Percentiles rank a stretch among this genome's conserved stretches.
Conservation (phyloP, 768 basidiomycete species). For the Suillus occidentalis region DNA sequence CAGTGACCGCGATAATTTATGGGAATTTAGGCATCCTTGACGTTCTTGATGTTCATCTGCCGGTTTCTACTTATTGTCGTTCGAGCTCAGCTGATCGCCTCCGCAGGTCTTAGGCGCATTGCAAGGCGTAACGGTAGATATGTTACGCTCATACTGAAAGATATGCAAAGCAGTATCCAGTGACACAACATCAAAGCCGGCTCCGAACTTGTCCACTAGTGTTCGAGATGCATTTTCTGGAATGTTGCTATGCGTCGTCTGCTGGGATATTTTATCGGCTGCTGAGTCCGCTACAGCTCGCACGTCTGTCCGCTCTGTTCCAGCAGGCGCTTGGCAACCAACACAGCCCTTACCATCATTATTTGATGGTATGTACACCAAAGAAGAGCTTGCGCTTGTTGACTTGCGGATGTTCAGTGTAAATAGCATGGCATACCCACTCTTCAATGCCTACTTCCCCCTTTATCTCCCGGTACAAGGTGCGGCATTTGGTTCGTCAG, state of each 20-base stretch:
- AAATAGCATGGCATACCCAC: slow-evolving; percentile 54
- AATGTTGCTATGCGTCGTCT: slow-evolving; percentile 39
- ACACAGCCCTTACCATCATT: slow-evolving; percentile 47
- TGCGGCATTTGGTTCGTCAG: slow-evolving; percentile 21
- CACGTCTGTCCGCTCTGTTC: slow-evolving; percentile 52
- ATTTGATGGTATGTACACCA: slow-evolving; percentile 45
- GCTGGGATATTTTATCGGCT: neutral
- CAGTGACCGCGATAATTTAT: slow-evolving; percentile 2
- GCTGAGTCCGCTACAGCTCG: slow-evolving; percentile 30
- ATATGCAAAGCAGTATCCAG: slow-evolving; percentile 35
- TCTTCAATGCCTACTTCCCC: slow-evolving; percentile 53
- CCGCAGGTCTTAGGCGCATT: slow-evolving; percentile 45
- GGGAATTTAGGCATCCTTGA: slow-evolving; percentile 28
- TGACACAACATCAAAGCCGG: slow-evolving; percentile 12
- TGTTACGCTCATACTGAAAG: slow-evolving; percentile 45
- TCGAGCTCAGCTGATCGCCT: neutral
- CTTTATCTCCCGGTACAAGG: slow-evolving; percentile 42
- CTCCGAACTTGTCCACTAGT: slow-evolving; percentile 20
- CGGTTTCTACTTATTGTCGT: slow-evolving; percentile 19
- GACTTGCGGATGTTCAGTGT: slow-evolving; percentile 28
- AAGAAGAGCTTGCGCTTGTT: neutral
- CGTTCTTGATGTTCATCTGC: slow-evolving; percentile 56
- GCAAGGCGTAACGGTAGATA: slow-evolving; percentile 49
- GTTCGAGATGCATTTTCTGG: slow-evolving; percentile 36
- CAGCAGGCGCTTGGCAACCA: slow-evolving; percentile 41